Evolutionary conservation across 2,329 filamentous ascomycete species (phyloP).

Genomic region (Paecilomyces niveus): DNA sequence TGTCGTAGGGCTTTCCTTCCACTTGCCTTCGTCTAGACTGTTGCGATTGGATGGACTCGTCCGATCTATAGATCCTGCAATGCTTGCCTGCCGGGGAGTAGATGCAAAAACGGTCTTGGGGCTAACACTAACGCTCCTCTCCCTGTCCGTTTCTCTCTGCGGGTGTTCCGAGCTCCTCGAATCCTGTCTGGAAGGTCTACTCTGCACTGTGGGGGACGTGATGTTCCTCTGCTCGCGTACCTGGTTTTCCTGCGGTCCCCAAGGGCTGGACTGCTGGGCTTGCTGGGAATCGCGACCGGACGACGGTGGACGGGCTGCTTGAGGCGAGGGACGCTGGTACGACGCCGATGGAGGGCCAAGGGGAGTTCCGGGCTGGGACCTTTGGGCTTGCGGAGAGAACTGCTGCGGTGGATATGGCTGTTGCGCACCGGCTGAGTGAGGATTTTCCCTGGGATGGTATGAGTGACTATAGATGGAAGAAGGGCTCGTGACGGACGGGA

Average conservation of each 20-base stretch:
- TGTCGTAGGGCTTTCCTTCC: slow-evolving; percentile 19
- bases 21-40: slow-evolving; percentile 20
- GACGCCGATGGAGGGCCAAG: slow-evolving; percentile 37
- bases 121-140: slow-evolving; percentile 66
- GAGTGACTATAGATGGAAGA: slow-evolving; percentile 25
- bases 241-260: slow-evolving; percentile 22
- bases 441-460: slow-evolving; percentile 28
- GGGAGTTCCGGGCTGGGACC: slow-evolving; percentile 43
- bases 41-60: slow-evolving; percentile 14
- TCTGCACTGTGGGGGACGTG: slow-evolving; percentile 23
- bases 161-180: slow-evolving; percentile 21
- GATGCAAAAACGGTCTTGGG: slow-evolving; percentile 55
- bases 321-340: slow-evolving; percentile 27
- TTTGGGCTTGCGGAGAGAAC: slow-evolving; percentile 28
- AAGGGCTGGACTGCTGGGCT: slow-evolving; percentile 24
- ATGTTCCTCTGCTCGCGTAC: slow-evolving; percentile 17
- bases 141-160: slow-evolving; percentile 51
- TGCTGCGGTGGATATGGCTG: slow-evolving; percentile 26
- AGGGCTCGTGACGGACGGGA: slow-evolving; percentile 32
- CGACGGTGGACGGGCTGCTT: slow-evolving; percentile 28
- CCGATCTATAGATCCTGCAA: slow-evolving; percentile 18
- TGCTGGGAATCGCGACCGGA: slow-evolving; percentile 29
- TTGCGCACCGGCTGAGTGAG: slow-evolving; percentile 22
- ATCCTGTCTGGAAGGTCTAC: slow-evolving; percentile 36
- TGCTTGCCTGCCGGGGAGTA: slow-evolving; percentile 21